Evolutionary conservation across 2,329 filamentous ascomycete species (phyloP), one percentile per base, ranked within the genome.

Genomic region (Podosphaera fusca): DNA sequence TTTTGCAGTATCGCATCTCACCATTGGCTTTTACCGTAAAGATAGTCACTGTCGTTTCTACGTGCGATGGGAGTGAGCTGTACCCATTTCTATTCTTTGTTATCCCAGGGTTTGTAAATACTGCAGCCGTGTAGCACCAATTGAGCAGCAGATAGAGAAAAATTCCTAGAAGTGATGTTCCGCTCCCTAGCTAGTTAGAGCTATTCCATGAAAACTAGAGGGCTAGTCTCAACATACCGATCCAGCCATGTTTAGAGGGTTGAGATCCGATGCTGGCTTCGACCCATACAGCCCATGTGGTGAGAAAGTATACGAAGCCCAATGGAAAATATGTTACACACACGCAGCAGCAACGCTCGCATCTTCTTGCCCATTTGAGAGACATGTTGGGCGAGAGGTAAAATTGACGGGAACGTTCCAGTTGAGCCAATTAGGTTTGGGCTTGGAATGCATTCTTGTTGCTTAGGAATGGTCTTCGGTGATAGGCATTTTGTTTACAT

Each of bases 231-330:
- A 55, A 66, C 73, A 53, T 71, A 81, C 80, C 79, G 65, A 78
- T 74, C 77, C 77, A 81, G 14, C 68, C 67, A 55, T 72, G 76
- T 58, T 74, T 73, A 4, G 72, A 70, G 29, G 75, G 72, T 55
- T 70, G 72, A 34, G 76, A 74, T 56, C 86, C 85, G 59, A 95
- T 85, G 58, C 75, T 81, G 53, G 85, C 76, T 64, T 89, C 78
- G 7, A 95, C 88, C 76, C 85, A 95, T n/a, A 84, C 79, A 2
- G 87, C 89, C 92, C 92, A 98, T 9, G 84, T 84, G n/a, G 87
- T 90, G 62, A 95, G 70, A 57, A 84, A 78, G 66, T 95, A 95
- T 58, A 96, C 86, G 67, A 96, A 95, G 34, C 74, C 73, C 21
- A 96, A 75, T n/a, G 90, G 90, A 63, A 94, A 86, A 69, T 88